Evolutionary conservation across 1,139 yeast genomes (phyloP), one percentile per base, ranked within the genome.

Genomic region (Suhomyces panamericanus): DNA sequence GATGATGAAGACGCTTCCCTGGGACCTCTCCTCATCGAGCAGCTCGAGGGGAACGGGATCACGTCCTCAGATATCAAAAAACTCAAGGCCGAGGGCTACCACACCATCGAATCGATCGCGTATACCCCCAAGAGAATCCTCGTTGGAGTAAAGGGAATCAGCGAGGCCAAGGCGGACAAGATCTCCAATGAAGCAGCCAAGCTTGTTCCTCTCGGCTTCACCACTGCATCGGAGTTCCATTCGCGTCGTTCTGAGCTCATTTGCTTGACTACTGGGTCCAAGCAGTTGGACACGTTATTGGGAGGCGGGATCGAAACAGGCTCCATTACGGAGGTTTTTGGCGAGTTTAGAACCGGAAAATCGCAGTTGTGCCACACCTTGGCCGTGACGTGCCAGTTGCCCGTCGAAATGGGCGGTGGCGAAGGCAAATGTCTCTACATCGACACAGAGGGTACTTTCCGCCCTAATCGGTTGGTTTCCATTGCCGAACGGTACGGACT

Each of bases 231-330:
- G 1, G 98, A 91, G 63, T 90, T 88, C 62, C 97, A 90, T 63
- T 83, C 85, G 56, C 78, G 97, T 56, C 77, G 99, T 56, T 83
- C 95, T 11, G 96, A 90, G 61, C 78, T 93, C 65, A 90, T 93
- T 47, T 87, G 97, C 58, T 73, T 93, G 48, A 89, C 98, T 3
- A 91, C 99, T 0, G 99, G 99, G 0, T 90, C 98, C 6, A 89
- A 90, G 60, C 95, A 90, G 59, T 74, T 93, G 46, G 99, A 93
- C 63, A 90, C 97, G 1, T 73, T 95, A 44, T 72, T 95, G 29
- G 98, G 97, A 10, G 99, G 99, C 41, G 99, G 99, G 27, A 79
- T 93, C 42, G 99, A 93, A 66, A 93, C 99, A 0, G 99, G 99
- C 2, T 86, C 96, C 1, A 87, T 95, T 54, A 93, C 99, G 0